Evolutionary conservation across 352 stramenopile genomes (phyloP).

Genomic region (Elongisporangium prolatum): DNA sequence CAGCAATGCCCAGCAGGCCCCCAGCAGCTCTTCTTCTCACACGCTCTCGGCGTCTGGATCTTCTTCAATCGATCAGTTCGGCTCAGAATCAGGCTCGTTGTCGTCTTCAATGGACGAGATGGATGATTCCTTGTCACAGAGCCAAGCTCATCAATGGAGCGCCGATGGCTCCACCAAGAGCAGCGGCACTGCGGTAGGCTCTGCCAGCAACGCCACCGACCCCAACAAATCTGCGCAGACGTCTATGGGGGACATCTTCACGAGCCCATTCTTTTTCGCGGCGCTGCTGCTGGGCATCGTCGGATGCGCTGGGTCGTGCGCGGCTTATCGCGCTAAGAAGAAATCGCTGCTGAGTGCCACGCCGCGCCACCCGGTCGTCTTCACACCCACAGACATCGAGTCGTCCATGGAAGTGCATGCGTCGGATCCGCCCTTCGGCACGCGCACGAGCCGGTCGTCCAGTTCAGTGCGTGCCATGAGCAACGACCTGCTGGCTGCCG

Average conservation of each 20-base stretch:
- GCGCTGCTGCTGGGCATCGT: slow-evolving; percentile 23
- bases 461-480: not conserved
- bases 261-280: slow-evolving; percentile 36
- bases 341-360: not conserved
- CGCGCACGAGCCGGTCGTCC: not conserved
- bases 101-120: not conserved
- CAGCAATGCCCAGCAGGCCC: not conserved
- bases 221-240: not conserved
- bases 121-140: not conserved
- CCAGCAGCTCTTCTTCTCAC: not conserved
- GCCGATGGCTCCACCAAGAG: not conserved
- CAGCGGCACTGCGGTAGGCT: not conserved
- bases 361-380: not conserved
- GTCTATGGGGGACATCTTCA: slow-evolving; percentile 12
- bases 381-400: not conserved
- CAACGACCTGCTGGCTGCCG: not conserved
- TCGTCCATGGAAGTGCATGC: not conserved
- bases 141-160: not conserved
- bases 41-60: not conserved
- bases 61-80: not conserved
- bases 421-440: not conserved
- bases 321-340: slow-evolving; percentile 19
- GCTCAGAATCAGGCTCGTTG: not conserved
- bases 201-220: not conserved
- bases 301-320: slow-evolving; percentile 11